Percentiles rank a stretch among this genome's conserved stretches.
phyloP scores from a whole-genome alignment of 352 stramenopile species.

The Phytophthora multivora region DNA sequence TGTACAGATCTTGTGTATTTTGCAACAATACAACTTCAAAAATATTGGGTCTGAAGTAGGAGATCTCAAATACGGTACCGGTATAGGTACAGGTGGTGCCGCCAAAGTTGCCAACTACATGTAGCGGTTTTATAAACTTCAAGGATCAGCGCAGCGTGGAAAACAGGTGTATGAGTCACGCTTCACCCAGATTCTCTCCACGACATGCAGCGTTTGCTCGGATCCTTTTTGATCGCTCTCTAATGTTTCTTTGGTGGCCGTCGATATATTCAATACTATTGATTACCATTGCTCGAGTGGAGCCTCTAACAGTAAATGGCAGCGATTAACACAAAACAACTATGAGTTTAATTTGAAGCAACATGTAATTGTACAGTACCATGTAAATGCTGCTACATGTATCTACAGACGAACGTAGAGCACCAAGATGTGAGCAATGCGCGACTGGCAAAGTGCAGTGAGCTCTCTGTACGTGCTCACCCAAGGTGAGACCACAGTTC shows the following conservation, averaged over 20 bases:
- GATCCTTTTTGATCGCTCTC: slow-evolving; percentile 5
- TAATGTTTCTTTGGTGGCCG: background rate
- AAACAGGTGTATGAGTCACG: background rate
- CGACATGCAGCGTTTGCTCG: background rate
- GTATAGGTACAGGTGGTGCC: no score
- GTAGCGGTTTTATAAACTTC: no score
- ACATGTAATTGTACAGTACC: background rate
- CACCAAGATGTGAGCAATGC: background rate
- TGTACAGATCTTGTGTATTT: no score
- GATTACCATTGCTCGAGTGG: background rate
- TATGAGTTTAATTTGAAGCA: background rate
- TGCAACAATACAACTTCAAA: no score
- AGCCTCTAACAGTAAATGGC: slow-evolving; percentile 7
- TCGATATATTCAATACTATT: no score
- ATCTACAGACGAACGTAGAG: background rate
- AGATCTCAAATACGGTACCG: no score
- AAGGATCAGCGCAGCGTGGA: background rate
- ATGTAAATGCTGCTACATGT: no score
- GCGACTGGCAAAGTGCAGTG: slow-evolving; percentile 5
- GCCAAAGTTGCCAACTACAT: no score
- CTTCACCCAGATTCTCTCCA: background rate
- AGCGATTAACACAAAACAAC: background rate
- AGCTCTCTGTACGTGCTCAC: background rate
- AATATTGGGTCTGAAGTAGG: no score
- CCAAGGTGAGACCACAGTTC: slow-evolving; percentile 3